Percentiles rank a stretch among this genome's conserved stretches.
Conservation (phyloP, 2,329 filamentous ascomycete species). For the Ascochyta fabae region DNA sequence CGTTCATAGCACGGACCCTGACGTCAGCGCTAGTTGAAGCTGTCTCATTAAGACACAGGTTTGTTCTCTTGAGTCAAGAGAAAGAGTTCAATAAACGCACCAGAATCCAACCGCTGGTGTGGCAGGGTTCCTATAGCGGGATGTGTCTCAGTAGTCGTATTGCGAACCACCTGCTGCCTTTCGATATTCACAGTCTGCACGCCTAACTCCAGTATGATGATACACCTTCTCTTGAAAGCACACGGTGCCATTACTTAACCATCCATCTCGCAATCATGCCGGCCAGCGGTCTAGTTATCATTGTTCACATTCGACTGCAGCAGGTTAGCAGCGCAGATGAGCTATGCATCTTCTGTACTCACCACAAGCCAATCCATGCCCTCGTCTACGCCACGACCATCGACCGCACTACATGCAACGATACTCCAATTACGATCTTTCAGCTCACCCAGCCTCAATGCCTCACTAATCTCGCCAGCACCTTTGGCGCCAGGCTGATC, state of each 20-base stretch:
- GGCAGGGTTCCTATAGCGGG: neutral
- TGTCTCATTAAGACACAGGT: neutral
- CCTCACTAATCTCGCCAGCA: slow-evolving; percentile 95
- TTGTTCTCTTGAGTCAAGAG: neutral
- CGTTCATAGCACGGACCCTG: neutral
- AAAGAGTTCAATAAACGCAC: neutral
- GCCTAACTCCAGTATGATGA: slow-evolving; percentile 32
- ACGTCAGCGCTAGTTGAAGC: slow-evolving; percentile 10
- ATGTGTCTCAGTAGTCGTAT: slow-evolving; percentile 2
- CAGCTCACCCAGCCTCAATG: slow-evolving; percentile 85
- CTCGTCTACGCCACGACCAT: slow-evolving; percentile 91
- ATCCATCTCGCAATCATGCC: slow-evolving; percentile 1
- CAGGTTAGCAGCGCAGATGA: slow-evolving; percentile 9
- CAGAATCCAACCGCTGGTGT: neutral
- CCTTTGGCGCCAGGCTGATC: slow-evolving; percentile 97
- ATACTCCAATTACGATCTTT: slow-evolving; percentile 99
- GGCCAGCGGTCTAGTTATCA: slow-evolving; percentile 11
- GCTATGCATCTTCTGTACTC: slow-evolving; percentile 47
- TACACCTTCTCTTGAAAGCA: slow-evolving; percentile 19
- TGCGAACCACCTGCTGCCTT: neutral
- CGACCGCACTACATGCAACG: slow-evolving; percentile 94
- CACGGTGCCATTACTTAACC: slow-evolving; percentile 15
- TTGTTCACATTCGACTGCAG: slow-evolving; percentile 15
- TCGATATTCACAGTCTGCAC: slow-evolving; percentile 18
- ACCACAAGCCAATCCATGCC: slow-evolving; percentile 99